phyloP scores from a whole-genome alignment of 169 alveolate species.

The Babesia bovis region DNA sequence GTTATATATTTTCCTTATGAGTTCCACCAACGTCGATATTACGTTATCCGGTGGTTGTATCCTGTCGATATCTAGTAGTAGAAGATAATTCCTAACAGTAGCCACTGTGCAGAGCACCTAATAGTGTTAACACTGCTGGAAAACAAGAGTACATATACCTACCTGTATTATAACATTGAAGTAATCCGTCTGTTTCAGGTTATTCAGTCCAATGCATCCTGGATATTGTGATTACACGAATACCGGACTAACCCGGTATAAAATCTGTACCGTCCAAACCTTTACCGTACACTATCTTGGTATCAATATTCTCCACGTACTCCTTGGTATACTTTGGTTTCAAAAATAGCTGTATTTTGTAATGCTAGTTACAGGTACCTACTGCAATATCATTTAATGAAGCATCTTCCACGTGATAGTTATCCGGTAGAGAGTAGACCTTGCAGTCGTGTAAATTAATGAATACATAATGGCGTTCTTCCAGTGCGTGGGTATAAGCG shows the following conservation, averaged over 20 bases:
- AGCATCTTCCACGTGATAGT: conserved; percentile 93
- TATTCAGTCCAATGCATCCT: conserved; percentile 91
- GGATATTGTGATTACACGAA: neutral
- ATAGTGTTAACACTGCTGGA: neutral
- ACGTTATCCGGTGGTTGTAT: conserved; percentile 84
- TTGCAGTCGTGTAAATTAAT: conserved; percentile 88
- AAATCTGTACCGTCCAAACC: conserved; percentile 94
- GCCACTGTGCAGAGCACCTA: conserved; percentile 66
- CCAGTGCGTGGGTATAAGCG: conserved; percentile 95
- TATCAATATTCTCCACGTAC: conserved; percentile 71
- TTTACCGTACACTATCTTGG: conserved; percentile 81
- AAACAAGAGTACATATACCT: too few species aligned
- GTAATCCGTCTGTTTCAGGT: conserved; percentile 93
- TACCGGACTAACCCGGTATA: conserved; percentile 84
- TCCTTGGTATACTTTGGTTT: conserved; percentile 80
- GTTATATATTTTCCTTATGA: conserved; percentile 94
- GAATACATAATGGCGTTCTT: conserved; percentile 93
- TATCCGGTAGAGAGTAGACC: conserved; percentile 96
- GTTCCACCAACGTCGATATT: conserved; percentile 87
- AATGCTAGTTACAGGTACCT: conserved; percentile 28
- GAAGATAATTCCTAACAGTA: conserved; percentile 65
- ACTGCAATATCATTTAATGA: conserved; percentile 92
- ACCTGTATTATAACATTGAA: conserved; percentile 93
- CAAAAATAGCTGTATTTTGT: conserved; percentile 48
- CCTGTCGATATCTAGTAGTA: conserved; percentile 57